Percentiles rank a stretch among this genome's conserved stretches.
These are phyloP conservation scores for Bathelium albidoporum DNA, from an alignment of 495 filamentous ascomycete genomes.

Conservation along the genomic window DNA sequence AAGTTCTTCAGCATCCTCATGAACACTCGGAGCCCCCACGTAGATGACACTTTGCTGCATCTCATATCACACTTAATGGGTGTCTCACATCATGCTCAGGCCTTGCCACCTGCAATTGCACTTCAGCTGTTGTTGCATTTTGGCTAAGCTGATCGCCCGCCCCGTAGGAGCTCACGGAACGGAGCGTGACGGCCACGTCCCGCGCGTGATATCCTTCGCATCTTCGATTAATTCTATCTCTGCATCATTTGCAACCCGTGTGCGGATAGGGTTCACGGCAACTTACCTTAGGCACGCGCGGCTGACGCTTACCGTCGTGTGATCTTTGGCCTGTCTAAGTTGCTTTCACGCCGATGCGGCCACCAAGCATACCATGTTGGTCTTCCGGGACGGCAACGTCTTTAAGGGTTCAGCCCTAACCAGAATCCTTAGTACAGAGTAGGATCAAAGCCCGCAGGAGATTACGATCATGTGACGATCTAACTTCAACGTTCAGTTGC, in stretches of 20 bases:
- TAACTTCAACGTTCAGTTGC: background rate
- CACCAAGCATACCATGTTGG: background rate
- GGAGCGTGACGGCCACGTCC: background rate
- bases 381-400: too few species aligned
- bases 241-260: too few species aligned
- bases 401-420: too few species aligned
- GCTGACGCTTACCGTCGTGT: background rate
- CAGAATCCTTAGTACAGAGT: background rate
- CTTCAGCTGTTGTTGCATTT: background rate
- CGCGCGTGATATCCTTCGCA: background rate
- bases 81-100: background rate
- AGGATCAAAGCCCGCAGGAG: background rate
- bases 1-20: background rate
- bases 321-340: background rate
- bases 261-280: too few species aligned
- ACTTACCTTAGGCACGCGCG: too few species aligned
- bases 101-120: background rate
- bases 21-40: background rate
- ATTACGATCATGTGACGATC: background rate
- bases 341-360: background rate
- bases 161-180: background rate
- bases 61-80: background rate
- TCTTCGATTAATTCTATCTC: background rate
- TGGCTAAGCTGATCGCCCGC: background rate
- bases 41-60: background rate